Conservation (phyloP, 2,329 filamentous ascomycete species). For the Venturia nashicola region DNA sequence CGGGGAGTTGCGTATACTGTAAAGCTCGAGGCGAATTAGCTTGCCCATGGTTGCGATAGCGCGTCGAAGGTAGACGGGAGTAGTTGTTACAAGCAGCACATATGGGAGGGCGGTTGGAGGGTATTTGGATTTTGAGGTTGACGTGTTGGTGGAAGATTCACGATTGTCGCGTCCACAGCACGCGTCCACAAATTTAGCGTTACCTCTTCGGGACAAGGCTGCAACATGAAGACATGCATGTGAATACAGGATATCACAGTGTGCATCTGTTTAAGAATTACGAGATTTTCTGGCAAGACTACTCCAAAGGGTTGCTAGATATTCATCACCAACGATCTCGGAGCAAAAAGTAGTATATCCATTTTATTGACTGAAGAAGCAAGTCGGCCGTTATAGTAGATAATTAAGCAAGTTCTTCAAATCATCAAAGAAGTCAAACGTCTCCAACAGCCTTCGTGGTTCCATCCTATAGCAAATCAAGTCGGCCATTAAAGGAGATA, state of each 20-base stretch:
- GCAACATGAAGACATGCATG: background rate
- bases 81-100: background rate
- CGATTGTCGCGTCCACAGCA: background rate
- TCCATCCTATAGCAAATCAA: background rate
- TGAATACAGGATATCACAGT: background rate
- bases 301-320: background rate
- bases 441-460: background rate
- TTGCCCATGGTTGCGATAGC: conserved; percentile 60
- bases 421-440: background rate
- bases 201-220: background rate
- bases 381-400: background rate
- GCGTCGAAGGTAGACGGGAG: background rate
- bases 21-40: conserved; percentile 86
- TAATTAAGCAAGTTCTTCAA: background rate
- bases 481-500: background rate
- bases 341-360: background rate
- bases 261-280: background rate
- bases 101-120: background rate
- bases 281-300: background rate
- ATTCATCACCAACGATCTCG: background rate
- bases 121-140: background rate
- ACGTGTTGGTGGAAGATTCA: background rate
- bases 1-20: conserved; percentile 50
- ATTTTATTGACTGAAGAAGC: background rate
- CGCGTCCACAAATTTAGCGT: background rate